These are phyloP conservation scores for Pisolithus tinctorius DNA, from an alignment of 768 basidiomycete species.

Conservation along the genomic window DNA sequence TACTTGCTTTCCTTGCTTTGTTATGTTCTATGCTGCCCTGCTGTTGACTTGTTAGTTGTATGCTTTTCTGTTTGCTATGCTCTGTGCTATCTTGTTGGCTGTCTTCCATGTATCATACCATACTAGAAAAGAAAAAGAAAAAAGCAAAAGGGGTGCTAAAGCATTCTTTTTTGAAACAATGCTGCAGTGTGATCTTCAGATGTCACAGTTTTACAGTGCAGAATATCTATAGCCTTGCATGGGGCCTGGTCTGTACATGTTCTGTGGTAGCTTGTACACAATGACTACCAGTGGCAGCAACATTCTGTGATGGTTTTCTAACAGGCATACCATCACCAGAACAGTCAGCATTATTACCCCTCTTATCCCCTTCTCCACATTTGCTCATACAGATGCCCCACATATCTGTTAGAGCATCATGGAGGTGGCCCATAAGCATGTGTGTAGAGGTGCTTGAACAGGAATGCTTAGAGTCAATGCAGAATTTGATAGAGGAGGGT, in stretches of 20 bases:
- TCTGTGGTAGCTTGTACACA: background rate
- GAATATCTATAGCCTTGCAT: background rate
- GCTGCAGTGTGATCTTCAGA: too few relatives aligned
- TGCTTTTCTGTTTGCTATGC: background rate
- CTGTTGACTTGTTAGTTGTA: background rate
- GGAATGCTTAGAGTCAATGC: constrained; percentile 85
- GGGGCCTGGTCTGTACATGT: background rate
- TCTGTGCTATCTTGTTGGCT: background rate
- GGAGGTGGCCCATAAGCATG: constrained; percentile 55
- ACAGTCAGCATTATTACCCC: background rate
- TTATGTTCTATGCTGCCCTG: background rate
- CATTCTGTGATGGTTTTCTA: background rate
- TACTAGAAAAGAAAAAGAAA: background rate
- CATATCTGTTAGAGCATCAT: constrained; percentile 66
- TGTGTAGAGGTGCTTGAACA: constrained; percentile 64
- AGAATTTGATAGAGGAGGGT: constrained; percentile 77
- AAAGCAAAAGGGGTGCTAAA: background rate
- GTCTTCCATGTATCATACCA: too few relatives aligned
- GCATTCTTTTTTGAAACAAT: background rate
- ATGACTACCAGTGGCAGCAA: background rate
- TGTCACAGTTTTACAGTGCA: background rate
- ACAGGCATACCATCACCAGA: background rate
- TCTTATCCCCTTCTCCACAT: background rate
- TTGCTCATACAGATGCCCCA: constrained; percentile 38
- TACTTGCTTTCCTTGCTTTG: background rate